phyloP scores from a whole-genome alignment of 345 rosid genomes.

The Aquilaria sinensis region DNA sequence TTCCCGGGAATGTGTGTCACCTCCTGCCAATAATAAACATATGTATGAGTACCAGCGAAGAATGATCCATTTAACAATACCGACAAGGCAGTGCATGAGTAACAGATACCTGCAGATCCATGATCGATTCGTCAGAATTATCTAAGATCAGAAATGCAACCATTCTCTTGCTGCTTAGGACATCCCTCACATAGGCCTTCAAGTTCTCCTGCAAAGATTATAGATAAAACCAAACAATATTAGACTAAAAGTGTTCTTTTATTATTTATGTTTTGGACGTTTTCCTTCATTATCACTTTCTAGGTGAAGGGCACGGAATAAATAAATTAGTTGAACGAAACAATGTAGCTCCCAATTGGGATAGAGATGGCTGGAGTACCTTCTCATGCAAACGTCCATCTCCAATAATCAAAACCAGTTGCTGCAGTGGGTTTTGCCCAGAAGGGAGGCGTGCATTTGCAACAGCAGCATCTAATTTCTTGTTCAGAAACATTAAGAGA shows the following conservation, averaged over 20 bases:
- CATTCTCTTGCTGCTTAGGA: conserved; percentile 73
- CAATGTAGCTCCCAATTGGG: background rate
- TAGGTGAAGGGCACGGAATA: background rate
- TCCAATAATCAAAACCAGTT: conserved; percentile 84
- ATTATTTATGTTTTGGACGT: no score
- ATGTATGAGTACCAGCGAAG: background rate
- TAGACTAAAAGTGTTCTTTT: no score
- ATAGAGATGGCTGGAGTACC: conserved; percentile 22
- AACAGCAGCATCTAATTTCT: conserved; percentile 67
- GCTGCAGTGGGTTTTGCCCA: conserved; percentile 95
- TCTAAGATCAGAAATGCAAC: conserved; percentile 86
- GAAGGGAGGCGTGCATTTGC: conserved; percentile 65
- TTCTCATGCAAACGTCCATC: conserved; percentile 93
- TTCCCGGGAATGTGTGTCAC: conserved; percentile 33
- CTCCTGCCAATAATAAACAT: conserved; percentile 33
- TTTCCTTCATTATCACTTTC: no score
- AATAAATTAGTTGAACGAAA: background rate
- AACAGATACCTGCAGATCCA: conserved; percentile 52
- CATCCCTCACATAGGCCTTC: conserved; percentile 68
- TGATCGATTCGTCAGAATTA: conserved; percentile 57
- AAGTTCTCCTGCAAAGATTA: conserved; percentile 42
- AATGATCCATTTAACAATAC: no score
- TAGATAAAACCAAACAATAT: background rate
- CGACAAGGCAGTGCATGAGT: no score
- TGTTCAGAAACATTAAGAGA: conserved; percentile 56